phyloP scores from a whole-genome alignment of 805 yeast species.

The Blastobotrys chiropterorum region DNA sequence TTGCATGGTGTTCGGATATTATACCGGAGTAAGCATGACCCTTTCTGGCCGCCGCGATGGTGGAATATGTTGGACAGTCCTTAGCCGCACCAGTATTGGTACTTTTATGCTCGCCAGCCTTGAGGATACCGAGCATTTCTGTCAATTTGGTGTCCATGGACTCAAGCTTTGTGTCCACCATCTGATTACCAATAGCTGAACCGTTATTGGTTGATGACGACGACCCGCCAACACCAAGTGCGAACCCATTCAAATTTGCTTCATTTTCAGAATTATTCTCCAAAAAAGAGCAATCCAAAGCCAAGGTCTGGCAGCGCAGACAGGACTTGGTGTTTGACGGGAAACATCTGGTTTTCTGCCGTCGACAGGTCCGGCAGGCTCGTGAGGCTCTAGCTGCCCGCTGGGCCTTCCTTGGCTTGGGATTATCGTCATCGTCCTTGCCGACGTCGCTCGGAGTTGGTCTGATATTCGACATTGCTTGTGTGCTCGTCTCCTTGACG shows the following conservation, averaged over 20 bases:
- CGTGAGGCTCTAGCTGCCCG: conserved; percentile 36
- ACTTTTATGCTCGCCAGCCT: conserved; percentile 8
- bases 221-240: too few relatives aligned
- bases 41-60: conserved; percentile 7
- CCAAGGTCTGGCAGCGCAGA: conserved; percentile 51
- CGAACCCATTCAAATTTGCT: too few relatives aligned
- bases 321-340: conserved; percentile 45
- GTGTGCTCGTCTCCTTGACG: neutral
- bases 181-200: neutral
- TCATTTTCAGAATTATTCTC: conserved; percentile 10
- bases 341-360: conserved; percentile 57
- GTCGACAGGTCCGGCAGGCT: conserved; percentile 53
- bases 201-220: neutral
- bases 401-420: conserved; percentile 6
- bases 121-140: conserved; percentile 7
- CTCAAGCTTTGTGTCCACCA: conserved; percentile 6
- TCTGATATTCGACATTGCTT: neutral
- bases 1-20: neutral
- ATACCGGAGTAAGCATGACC: conserved; percentile 4
- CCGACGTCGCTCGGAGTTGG: neutral
- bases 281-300: conserved; percentile 48
- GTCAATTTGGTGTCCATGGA: conserved; percentile 9
- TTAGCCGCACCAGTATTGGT: conserved; percentile 9
- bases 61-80: conserved; percentile 1
- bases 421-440: neutral